phyloP scores from a whole-genome alignment of 768 basidiomycete species.

The Lactarius hengduanensis region DNA sequence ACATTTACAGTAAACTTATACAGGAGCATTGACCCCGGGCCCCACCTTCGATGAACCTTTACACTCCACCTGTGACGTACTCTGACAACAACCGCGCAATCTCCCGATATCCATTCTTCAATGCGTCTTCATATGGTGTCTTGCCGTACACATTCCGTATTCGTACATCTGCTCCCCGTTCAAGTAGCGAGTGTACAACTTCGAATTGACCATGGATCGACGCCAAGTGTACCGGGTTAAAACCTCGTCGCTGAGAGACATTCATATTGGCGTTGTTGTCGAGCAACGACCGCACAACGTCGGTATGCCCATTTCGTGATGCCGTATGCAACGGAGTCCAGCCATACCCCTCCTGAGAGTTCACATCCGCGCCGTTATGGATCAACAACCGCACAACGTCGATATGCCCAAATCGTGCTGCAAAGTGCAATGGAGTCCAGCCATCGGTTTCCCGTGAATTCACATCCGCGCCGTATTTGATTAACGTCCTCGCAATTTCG shows the following conservation, averaged over 20 bases:
- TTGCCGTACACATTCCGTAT: background rate
- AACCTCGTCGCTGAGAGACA: background rate
- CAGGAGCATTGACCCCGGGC: no score
- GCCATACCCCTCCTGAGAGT: background rate
- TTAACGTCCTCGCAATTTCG: background rate
- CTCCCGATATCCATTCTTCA: background rate
- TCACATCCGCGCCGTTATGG: background rate
- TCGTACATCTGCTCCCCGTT: background rate
- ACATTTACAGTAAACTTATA: no score
- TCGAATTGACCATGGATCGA: background rate
- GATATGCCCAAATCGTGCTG: background rate
- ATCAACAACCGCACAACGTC: background rate
- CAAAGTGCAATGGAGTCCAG: background rate
- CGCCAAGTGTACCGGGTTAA: background rate
- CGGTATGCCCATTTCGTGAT: background rate
- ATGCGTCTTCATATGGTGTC: background rate
- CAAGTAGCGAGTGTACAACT: background rate
- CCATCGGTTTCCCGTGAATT: background rate
- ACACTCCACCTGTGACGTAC: no score
- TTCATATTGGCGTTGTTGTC: background rate
- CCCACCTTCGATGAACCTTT: no score
- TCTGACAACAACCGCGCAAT: background rate
- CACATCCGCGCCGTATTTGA: conserved; percentile 2
- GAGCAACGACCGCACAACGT: background rate
- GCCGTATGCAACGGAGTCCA: background rate